These are phyloP conservation scores for Ottelia alismoides DNA, from an alignment of 106 monocot genomes.

Conservation along the genomic window DNA sequence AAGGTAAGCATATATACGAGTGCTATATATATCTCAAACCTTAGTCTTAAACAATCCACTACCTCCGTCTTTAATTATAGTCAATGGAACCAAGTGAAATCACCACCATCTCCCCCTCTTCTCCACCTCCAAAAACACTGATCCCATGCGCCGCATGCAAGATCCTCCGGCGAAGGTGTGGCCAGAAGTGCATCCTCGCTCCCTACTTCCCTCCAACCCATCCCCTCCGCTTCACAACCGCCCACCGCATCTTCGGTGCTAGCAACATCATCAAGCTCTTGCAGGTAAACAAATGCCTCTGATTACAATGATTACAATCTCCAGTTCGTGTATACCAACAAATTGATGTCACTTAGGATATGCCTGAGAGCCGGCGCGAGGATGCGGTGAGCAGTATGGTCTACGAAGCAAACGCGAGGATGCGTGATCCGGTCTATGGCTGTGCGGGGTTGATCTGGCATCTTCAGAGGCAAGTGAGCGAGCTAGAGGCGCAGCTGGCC, in stretches of 20 bases:
- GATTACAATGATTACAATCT: not conserved
- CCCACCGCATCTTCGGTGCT: slow-evolving; percentile 54
- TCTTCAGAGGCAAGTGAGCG: slow-evolving; percentile 37
- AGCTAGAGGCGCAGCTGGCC: slow-evolving; percentile 49
- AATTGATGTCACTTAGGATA: slow-evolving; percentile 21
- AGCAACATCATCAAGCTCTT: slow-evolving; percentile 58
- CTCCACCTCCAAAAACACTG: too few species aligned
- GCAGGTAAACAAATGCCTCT: slow-evolving; percentile 13
- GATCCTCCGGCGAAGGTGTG: slow-evolving; percentile 47
- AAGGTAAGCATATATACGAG: too few species aligned
- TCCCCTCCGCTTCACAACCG: slow-evolving; percentile 41
- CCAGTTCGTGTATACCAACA: not conserved
- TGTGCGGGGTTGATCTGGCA: slow-evolving; percentile 36
- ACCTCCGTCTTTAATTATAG: too few species aligned
- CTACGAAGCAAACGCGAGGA: slow-evolving; percentile 23
- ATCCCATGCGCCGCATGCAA: slow-evolving; percentile 61
- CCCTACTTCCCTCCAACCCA: slow-evolving; percentile 53
- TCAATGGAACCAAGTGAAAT: too few species aligned
- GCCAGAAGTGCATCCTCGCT: slow-evolving; percentile 40
- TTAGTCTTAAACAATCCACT: too few species aligned
- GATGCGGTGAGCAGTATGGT: slow-evolving; percentile 60
- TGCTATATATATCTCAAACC: too few species aligned
- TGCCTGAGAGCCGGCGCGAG: slow-evolving; percentile 37
- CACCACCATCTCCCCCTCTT: too few species aligned
- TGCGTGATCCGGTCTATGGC: slow-evolving; percentile 43